Percentiles rank a stretch among this genome's conserved stretches.
These are phyloP conservation scores for Blastobotrys indianensis DNA, from an alignment of 1,139 yeast species.

Conservation along the genomic window DNA sequence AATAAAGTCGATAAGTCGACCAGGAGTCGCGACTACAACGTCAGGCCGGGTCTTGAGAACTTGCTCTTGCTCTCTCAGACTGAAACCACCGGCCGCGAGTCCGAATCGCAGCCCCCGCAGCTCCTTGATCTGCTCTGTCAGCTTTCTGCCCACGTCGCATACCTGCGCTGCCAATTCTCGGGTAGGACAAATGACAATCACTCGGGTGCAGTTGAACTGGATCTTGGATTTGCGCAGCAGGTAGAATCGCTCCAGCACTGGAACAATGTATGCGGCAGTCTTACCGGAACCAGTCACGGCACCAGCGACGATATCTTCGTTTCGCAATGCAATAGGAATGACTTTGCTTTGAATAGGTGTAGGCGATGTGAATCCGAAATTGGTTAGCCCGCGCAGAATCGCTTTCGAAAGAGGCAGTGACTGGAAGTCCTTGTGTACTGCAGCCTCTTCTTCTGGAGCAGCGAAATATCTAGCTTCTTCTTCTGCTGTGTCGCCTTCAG, in stretches of 20 bases:
- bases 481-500: slow-evolving; percentile 29
- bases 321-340: slow-evolving; percentile 86
- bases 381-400: slow-evolving; percentile 70
- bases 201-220: slow-evolving; percentile 72
- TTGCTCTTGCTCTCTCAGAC: slow-evolving; percentile 90
- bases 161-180: slow-evolving; percentile 98
- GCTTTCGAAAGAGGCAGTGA: slow-evolving; percentile 84
- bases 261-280: slow-evolving; percentile 96
- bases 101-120: slow-evolving; percentile 75
- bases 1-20: slow-evolving; percentile 93
- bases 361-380: slow-evolving; percentile 76
- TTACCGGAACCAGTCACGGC: slow-evolving; percentile 99
- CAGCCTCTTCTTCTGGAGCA: slow-evolving; percentile 32
- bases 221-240: slow-evolving; percentile 81
- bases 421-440: slow-evolving; percentile 59
- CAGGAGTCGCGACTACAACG: slow-evolving; percentile 93
- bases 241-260: slow-evolving; percentile 71
- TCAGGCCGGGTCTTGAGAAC: slow-evolving; percentile 89
- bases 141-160: slow-evolving; percentile 82
- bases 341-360: slow-evolving; percentile 93
- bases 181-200: slow-evolving; percentile 85
- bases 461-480: slow-evolving; percentile 31
- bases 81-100: slow-evolving; percentile 95
- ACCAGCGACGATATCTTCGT: slow-evolving; percentile 97
- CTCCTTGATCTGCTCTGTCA: slow-evolving; percentile 70